phyloP scores from a whole-genome alignment of 768 basidiomycete genomes.

The Sarcodon aspratus region DNA sequence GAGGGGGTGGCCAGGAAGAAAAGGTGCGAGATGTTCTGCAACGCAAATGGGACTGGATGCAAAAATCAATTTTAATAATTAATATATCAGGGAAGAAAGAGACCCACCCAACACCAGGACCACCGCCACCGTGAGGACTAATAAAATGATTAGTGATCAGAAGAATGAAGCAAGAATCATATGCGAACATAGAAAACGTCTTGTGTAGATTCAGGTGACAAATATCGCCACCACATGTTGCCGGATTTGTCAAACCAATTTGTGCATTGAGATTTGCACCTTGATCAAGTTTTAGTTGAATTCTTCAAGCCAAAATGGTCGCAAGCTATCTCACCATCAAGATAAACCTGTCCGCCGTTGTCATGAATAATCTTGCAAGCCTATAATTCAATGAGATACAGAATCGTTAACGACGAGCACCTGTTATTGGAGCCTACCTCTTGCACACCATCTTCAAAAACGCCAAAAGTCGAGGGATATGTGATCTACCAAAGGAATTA shows the following conservation, averaged over 20 bases:
- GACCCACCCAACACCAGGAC: conserved; percentile 84
- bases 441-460: conserved; percentile 87
- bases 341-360: conserved; percentile 93
- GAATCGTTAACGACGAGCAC: neutral
- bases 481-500: conserved; percentile 53
- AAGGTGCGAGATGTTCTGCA: conserved; percentile 86
- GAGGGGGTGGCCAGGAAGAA: conserved; percentile 83
- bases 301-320: neutral
- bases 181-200: conserved; percentile 82
- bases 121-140: conserved; percentile 94
- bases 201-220: conserved; percentile 98
- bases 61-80: neutral
- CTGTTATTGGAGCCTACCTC: conserved; percentile 29
- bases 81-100: neutral
- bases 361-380: conserved; percentile 92
- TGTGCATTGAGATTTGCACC: conserved; percentile 93
- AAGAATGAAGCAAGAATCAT: neutral
- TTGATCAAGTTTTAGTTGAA: conserved; percentile 9
- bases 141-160: neutral
- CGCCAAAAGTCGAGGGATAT: conserved; percentile 95
- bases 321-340: conserved; percentile 53
- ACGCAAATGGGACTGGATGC: conserved; percentile 88
- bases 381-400: conserved; percentile 21
- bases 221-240: conserved; percentile 93
- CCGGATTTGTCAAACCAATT: conserved; percentile 86